Conservation (phyloP, 2,329 filamentous ascomycete genomes). For the Cladophialophora chaetospira region DNA sequence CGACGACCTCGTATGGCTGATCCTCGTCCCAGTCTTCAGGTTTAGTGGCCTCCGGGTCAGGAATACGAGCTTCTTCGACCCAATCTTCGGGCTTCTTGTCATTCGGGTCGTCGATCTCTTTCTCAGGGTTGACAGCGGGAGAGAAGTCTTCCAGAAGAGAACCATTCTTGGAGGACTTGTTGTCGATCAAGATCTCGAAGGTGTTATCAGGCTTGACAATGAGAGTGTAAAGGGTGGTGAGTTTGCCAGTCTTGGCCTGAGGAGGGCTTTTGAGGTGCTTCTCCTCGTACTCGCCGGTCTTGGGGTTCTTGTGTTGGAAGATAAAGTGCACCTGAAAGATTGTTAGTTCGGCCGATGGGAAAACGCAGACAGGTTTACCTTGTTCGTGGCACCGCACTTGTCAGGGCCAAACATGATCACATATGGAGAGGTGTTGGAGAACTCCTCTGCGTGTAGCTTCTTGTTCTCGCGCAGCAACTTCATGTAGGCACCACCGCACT, state of each 20-base stretch:
- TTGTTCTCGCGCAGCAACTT: constrained; percentile 98
- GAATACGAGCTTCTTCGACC: constrained; percentile 90
- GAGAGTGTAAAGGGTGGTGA: constrained; percentile 91
- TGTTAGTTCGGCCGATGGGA: constrained; percentile 11
- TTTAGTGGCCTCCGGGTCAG: constrained; percentile 92
- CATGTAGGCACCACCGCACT: constrained; percentile 98
- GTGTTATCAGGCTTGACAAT: constrained; percentile 97
- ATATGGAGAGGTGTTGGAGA: constrained; percentile 95
- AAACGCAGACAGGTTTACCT: constrained; percentile 59
- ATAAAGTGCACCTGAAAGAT: constrained; percentile 75
- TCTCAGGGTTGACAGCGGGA: constrained; percentile 87
- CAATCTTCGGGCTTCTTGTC: constrained; percentile 94
- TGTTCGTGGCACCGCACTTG: constrained; percentile 99
- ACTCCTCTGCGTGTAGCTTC: constrained; percentile 94
- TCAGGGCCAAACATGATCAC: constrained; percentile 99
- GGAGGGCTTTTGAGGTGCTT: constrained; percentile 91
- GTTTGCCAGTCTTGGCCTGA: constrained; percentile 84
- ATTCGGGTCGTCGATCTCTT: constrained; percentile 92
- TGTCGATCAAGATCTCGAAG: constrained; percentile 88
- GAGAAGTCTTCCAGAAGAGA: constrained; percentile 91
- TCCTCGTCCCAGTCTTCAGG: constrained; percentile 99
- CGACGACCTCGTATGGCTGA: constrained; percentile 91
- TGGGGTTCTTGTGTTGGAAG: constrained; percentile 99
- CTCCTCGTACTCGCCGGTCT: constrained; percentile 99
- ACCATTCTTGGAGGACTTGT: constrained; percentile 82